Evolutionary conservation across 305 asterid species (phyloP).

Genomic region (Rubia tinctorum): DNA sequence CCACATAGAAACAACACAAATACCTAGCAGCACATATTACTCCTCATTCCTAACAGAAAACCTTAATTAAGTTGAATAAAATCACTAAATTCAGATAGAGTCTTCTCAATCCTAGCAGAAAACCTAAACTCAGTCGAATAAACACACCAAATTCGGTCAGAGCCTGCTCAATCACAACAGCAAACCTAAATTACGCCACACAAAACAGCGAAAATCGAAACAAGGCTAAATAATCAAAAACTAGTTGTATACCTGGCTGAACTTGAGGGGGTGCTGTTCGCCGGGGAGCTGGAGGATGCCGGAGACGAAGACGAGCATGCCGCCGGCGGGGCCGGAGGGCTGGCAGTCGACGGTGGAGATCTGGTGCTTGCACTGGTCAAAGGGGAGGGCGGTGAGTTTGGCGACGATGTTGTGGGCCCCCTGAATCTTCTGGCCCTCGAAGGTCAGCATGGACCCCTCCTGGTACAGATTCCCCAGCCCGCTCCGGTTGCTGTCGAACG

Average conservation of each 20-base stretch:
- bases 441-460: conserved; percentile 29
- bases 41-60: too few species aligned
- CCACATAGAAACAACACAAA: not conserved
- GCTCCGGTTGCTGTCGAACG: conserved; percentile 24
- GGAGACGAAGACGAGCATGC: conserved; percentile 34
- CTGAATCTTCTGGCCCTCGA: conserved; percentile 33
- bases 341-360: conserved; percentile 34
- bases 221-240: not conserved
- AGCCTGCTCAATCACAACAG: too few species aligned
- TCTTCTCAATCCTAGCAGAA: too few species aligned
- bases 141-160: too few species aligned
- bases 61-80: too few species aligned
- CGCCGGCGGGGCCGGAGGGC: conserved; percentile 34
- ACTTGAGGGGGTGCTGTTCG: conserved; percentile 37
- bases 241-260: conserved; percentile 28
- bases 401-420: conserved; percentile 31
- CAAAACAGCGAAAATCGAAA: not conserved
- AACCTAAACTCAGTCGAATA: too few species aligned
- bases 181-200: too few species aligned
- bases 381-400: conserved; percentile 28
- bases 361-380: conserved; percentile 30
- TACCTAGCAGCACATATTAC: not conserved
- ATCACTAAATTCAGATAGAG: too few species aligned
- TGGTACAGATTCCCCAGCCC: conserved; percentile 28
- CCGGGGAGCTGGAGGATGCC: conserved; percentile 31